These are phyloP conservation scores for Dryas integrifolia DNA, from an alignment of 331 rosid species.

Conservation along the genomic window DNA sequence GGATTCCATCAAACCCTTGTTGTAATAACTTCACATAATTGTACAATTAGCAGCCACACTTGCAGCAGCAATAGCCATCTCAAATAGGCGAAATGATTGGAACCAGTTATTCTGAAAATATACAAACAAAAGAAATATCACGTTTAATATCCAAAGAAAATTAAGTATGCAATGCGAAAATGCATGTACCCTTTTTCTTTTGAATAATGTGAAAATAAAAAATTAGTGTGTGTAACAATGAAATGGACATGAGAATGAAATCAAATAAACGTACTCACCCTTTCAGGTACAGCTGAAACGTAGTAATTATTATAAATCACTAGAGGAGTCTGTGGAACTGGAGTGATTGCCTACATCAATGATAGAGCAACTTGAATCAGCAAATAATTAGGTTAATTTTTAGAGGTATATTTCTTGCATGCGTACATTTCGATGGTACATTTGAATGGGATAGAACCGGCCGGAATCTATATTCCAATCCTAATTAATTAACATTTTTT, in stretches of 20 bases:
- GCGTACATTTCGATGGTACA: too few relatives aligned
- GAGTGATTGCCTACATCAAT: constrained; percentile 13
- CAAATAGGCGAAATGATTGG: background rate
- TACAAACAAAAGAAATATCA: background rate
- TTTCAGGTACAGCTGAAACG: constrained; percentile 1
- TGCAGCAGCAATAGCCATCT: constrained; percentile 5
- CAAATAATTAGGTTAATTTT: background rate
- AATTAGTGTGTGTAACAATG: too few relatives aligned
- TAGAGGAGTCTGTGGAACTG: background rate
- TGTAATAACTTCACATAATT: constrained; percentile 3
- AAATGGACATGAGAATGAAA: too few relatives aligned
- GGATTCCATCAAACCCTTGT: background rate
- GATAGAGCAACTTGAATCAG: too few relatives aligned
- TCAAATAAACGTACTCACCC: constrained; percentile 2
- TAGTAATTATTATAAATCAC: background rate
- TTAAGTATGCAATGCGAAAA: background rate
- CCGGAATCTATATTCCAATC: too few relatives aligned
- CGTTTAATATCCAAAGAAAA: background rate
- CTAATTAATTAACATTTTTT: too few relatives aligned
- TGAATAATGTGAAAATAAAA: background rate
- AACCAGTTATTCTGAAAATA: constrained; percentile 4
- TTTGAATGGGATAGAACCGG: too few relatives aligned
- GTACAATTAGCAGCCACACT: constrained; percentile 7
- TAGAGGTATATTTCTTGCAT: too few relatives aligned
- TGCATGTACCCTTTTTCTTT: background rate